These are phyloP conservation scores for Phytomonas sp. DNA, from an alignment of 208 protist species.

Conservation along the genomic window DNA sequence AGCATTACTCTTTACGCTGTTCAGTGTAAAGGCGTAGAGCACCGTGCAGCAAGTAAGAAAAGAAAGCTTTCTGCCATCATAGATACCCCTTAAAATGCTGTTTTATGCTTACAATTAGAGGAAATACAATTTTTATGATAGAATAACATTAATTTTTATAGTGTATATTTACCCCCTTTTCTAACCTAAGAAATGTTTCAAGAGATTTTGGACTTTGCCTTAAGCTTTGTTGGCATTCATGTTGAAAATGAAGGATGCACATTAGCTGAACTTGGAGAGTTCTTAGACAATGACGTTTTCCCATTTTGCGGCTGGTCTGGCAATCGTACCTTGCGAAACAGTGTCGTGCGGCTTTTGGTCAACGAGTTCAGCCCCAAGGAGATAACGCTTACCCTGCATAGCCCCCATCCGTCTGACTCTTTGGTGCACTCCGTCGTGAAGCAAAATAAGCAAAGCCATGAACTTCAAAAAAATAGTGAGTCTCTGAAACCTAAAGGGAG, in stretches of 20 bases:
- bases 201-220: slow-evolving; percentile 34
- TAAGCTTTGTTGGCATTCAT: slow-evolving; percentile 65
- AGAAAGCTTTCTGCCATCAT: background rate
- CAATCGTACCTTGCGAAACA: slow-evolving; percentile 33
- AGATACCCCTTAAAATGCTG: background rate
- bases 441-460: no score
- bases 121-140: background rate
- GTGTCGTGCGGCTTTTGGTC: slow-evolving; percentile 33
- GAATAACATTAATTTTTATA: background rate
- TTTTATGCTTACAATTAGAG: background rate
- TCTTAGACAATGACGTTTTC: slow-evolving; percentile 53
- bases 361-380: slow-evolving; percentile 11
- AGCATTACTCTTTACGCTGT: background rate
- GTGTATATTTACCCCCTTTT: background rate
- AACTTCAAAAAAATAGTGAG: background rate
- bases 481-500: background rate
- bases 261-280: slow-evolving; percentile 46
- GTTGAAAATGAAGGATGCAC: slow-evolving; percentile 31
- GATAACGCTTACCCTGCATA: background rate
- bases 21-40: background rate
- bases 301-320: slow-evolving; percentile 36
- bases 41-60: background rate
- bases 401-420: background rate
- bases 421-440: no score
- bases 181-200: slow-evolving; percentile 32